Evolutionary conservation across 1,284 basidiomycete genomes (phyloP), one percentile per base, ranked within the genome.

Genomic region (Ceratobasidium sp.): DNA sequence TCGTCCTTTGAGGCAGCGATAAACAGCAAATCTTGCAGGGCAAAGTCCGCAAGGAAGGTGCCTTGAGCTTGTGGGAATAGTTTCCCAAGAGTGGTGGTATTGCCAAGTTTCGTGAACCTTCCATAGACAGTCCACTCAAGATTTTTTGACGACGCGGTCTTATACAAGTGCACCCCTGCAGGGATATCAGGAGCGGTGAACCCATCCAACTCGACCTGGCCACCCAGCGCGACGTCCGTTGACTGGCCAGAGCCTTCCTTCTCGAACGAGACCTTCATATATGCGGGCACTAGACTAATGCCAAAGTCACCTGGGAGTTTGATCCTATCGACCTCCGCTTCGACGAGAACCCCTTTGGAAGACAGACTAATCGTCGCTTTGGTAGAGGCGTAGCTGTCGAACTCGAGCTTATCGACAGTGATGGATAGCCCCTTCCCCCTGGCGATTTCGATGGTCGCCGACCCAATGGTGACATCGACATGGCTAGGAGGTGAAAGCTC

Each of bases 361-460:
- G 49, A 22, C 9, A 53, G 9, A 16, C 9, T n/a, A n/a, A 53
- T n/a, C 13, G n/a, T 27, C 9, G 49, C 49, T 9, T n/a, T 27
- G 14, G 24, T 16, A 16, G 49, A 13, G 9, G 49, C 22, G 49
- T 53, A 53, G n/a, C 22, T 8, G 49, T 27, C 49, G 49, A 54
- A 27, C 51, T 54, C 11, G 51, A 54, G 24, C 51, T 54, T 31
- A 54, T 54, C 51, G 51, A 54, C 51, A 54, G 24, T 54, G 51
- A 54, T 54, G 5, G 13, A 27, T 14, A 54, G 29, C 51, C 51
- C 51, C 13, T 24, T 54, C 5, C 43, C 43, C 14, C 24, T 54
- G 7, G 51, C 14, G 19, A 54, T 31, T 13, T 24, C 51, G 8
- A 54, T 31, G 19, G 51, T 22, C 51, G 51, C 51, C 11, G 51